These are phyloP conservation scores for Narthecium ossifragum DNA, from an alignment of 106 monocot genomes.

Conservation along the genomic window DNA sequence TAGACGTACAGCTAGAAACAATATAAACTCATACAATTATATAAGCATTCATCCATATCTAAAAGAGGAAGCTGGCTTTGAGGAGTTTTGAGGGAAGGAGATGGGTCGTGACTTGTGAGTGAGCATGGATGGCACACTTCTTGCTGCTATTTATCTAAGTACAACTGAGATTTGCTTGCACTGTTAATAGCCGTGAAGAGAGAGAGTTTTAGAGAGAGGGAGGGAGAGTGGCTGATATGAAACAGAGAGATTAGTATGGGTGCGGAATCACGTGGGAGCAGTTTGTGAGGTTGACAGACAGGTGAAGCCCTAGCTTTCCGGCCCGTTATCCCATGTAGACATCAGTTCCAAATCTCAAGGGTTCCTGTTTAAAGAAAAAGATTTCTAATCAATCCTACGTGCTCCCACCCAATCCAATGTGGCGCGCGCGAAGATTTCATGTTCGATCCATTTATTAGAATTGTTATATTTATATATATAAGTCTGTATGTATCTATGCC, in stretches of 20 bases:
- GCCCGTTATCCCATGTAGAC: not conserved
- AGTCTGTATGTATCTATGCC: too few relatives aligned
- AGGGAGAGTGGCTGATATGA: not conserved
- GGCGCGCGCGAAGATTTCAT: too few relatives aligned
- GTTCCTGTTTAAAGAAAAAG: not conserved
- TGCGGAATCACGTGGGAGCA: conserved; percentile 7
- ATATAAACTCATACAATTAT: too few relatives aligned
- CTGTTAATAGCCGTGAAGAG: not conserved
- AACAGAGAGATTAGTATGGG: not conserved
- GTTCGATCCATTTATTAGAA: too few relatives aligned
- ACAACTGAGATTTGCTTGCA: not conserved
- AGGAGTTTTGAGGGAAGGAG: not conserved
- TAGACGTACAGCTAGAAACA: too few relatives aligned
- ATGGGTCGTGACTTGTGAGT: not conserved
- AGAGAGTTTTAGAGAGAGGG: conserved; percentile 12
- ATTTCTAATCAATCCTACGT: not conserved
- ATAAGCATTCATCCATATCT: too few relatives aligned
- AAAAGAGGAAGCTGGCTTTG: not conserved
- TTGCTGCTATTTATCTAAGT: not conserved
- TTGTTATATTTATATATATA: too few relatives aligned
- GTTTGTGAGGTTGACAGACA: not conserved
- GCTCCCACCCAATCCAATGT: not conserved
- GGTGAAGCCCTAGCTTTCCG: not conserved
- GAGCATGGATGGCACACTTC: not conserved
- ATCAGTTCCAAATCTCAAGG: not conserved